A percentile compares a stretch with the other conserved stretches of the same genome.
phyloP scores from a whole-genome alignment of 768 basidiomycete species.

The Rhodotorula sphaerocarpa region DNA sequence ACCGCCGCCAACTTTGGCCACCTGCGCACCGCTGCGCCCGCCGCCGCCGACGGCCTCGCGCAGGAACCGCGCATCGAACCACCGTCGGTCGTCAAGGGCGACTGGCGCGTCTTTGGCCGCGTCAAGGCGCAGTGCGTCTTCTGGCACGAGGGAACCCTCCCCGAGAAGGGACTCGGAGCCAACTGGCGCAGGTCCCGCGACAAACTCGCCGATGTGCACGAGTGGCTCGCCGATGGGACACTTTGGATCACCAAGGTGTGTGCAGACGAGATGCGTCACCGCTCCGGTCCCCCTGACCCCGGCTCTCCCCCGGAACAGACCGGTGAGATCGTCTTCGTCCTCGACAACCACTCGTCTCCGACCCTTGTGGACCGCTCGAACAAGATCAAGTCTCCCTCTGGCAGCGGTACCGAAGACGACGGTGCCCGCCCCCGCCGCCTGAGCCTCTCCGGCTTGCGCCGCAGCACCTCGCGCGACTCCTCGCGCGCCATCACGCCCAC shows the following conservation, averaged over 20 bases:
- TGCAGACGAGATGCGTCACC: no score
- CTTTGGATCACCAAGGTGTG: conserved; percentile 23
- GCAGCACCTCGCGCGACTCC: neutral
- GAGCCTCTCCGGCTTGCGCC: neutral
- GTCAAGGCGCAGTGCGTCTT: conserved; percentile 10
- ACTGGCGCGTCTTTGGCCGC: conserved; percentile 18
- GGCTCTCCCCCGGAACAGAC: neutral
- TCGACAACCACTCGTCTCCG: conserved; percentile 5
- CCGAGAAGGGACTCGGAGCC: neutral
- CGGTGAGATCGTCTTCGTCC: conserved; percentile 4
- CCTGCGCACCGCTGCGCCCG: neutral
- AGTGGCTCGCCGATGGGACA: conserved; percentile 9
- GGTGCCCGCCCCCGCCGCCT: conserved; percentile 3
- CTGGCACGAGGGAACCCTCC: conserved; percentile 10
- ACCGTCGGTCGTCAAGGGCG: conserved; percentile 9
- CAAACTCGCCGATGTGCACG: neutral
- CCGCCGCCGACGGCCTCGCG: neutral
- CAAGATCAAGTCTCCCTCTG: neutral
- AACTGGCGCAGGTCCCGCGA: neutral
- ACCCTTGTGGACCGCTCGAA: neutral
- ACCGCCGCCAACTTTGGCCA: neutral
- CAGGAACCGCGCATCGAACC: neutral
- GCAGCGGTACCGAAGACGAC: no score
- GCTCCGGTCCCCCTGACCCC: neutral
- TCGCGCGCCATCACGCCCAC: neutral